Conservation (phyloP, 1,139 yeast genomes). For the Meyerozyma elateridarum region DNA sequence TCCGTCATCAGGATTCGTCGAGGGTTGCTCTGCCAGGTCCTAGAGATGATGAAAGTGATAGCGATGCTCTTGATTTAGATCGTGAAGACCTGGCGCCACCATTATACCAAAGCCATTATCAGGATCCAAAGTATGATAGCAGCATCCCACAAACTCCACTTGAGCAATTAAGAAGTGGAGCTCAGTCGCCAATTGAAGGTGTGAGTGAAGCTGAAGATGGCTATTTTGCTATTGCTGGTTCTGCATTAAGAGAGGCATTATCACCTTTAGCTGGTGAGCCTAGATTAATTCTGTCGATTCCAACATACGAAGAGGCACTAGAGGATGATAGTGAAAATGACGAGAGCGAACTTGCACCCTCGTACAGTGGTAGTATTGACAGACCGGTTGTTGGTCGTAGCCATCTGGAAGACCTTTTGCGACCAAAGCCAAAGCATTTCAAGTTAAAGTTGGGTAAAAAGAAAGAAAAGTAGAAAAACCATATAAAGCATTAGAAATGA, state of each 20-base stretch:
- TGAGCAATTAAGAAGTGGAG: conserved; percentile 29
- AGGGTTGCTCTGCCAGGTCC: conserved; percentile 7
- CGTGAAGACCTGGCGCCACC: conserved; percentile 38
- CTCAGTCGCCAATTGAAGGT: conserved; percentile 17
- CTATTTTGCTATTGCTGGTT: conserved; percentile 26
- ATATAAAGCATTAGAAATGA: background rate
- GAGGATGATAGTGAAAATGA: conserved; percentile 21
- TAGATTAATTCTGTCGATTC: conserved; percentile 16
- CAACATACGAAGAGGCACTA: conserved; percentile 35
- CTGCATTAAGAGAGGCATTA: conserved; percentile 1
- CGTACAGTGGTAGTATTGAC: conserved; percentile 16
- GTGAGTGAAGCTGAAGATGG: conserved; percentile 18
- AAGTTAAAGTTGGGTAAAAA: conserved; percentile 3
- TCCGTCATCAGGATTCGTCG: conserved; percentile 17
- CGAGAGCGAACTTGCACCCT: conserved; percentile 30
- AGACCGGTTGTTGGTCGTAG: background rate
- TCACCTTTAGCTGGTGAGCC: conserved; percentile 7
- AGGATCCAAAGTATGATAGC: conserved; percentile 35
- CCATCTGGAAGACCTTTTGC: background rate
- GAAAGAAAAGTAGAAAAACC: background rate
- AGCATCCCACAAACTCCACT: conserved; percentile 34
- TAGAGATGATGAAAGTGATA: conserved; percentile 1
- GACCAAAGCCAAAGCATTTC: background rate
- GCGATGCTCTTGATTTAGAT: conserved; percentile 20
- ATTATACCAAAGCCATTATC: conserved; percentile 33